Evolutionary conservation across 441 rosid genomes (phyloP).

Genomic region (Croton setiger): DNA sequence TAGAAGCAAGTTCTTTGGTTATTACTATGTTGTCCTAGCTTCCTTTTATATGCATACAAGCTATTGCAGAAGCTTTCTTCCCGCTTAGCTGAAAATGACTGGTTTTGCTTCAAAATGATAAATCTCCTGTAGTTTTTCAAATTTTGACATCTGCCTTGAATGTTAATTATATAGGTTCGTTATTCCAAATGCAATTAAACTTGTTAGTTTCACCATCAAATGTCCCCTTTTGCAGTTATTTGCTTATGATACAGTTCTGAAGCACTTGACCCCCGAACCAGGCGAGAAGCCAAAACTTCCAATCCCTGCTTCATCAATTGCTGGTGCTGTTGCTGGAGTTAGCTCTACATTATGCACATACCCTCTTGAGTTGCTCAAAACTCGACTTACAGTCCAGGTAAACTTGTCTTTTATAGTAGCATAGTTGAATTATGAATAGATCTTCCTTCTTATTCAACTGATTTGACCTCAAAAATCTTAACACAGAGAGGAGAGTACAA

Average conservation of each 20-base stretch:
- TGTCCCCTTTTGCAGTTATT: constrained; percentile 51
- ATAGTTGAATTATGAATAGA: neutral
- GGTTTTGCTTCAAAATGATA: neutral
- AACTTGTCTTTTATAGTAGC: neutral
- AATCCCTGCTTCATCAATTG: constrained; percentile 76
- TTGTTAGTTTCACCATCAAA: neutral
- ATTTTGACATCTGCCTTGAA: neutral
- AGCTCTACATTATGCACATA: constrained; percentile 88
- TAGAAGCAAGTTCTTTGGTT: neutral
- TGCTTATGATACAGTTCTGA: constrained; percentile 82
- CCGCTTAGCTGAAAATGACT: neutral
- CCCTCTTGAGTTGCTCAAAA: constrained; percentile 88
- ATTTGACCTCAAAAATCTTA: neutral
- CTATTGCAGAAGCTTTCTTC: neutral
- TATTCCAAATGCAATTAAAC: neutral
- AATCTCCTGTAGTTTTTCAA: neutral
- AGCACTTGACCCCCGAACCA: constrained; percentile 54
- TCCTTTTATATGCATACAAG: neutral
- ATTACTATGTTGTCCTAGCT: neutral
- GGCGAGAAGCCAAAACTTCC: constrained; percentile 66
- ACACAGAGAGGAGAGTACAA: constrained; percentile 79
- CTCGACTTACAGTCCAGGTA: constrained; percentile 90
- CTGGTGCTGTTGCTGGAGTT: constrained; percentile 94
- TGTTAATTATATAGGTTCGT: neutral
- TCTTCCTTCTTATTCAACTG: neutral